Evolutionary conservation across 352 stramenopile species (phyloP).

Genomic region (Globisporangium emineosum): DNA sequence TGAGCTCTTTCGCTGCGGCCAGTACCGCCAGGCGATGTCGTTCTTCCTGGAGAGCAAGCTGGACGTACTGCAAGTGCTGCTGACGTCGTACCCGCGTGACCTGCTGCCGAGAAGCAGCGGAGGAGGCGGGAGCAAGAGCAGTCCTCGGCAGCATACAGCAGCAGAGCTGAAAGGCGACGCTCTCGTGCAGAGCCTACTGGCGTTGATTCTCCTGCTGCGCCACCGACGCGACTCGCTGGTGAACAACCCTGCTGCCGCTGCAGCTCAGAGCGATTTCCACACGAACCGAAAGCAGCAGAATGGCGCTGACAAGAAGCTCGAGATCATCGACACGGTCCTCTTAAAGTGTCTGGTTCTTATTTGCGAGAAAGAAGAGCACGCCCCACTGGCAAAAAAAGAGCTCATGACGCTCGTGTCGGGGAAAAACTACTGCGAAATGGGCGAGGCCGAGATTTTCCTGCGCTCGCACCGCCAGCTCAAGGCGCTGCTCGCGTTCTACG

Average conservation of each 20-base stretch:
- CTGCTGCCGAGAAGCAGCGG: constrained; percentile 52
- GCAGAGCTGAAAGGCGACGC: constrained; percentile 38
- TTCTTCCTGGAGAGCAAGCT: constrained; percentile 53
- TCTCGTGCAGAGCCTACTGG: constrained; percentile 48
- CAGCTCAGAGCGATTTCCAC: neutral
- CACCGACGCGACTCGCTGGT: constrained; percentile 36
- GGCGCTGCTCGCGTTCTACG: constrained; percentile 69
- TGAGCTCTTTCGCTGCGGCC: constrained; percentile 40
- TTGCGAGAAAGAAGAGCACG: constrained; percentile 39
- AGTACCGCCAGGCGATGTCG: constrained; percentile 52
- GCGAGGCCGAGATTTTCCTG: constrained; percentile 76
- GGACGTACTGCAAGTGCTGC: constrained; percentile 59
- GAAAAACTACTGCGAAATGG: constrained; percentile 66
- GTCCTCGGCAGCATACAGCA: constrained; percentile 11
- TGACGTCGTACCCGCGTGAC: constrained; percentile 67
- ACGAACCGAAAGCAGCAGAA: constrained; percentile 1
- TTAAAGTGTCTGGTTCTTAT: constrained; percentile 81
- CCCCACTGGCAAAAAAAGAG: constrained; percentile 30
- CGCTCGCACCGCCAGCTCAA: constrained; percentile 60
- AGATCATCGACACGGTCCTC: constrained; percentile 76
- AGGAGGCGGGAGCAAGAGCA: constrained; percentile 24
- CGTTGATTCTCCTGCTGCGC: constrained; percentile 50
- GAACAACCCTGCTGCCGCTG: neutral
- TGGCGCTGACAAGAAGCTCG: constrained; percentile 20
- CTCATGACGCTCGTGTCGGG: constrained; percentile 53